Evolutionary conservation across 1,284 basidiomycete species (phyloP), one percentile per base, ranked within the genome.

Genomic region (Bondarzewia mesenterica): DNA sequence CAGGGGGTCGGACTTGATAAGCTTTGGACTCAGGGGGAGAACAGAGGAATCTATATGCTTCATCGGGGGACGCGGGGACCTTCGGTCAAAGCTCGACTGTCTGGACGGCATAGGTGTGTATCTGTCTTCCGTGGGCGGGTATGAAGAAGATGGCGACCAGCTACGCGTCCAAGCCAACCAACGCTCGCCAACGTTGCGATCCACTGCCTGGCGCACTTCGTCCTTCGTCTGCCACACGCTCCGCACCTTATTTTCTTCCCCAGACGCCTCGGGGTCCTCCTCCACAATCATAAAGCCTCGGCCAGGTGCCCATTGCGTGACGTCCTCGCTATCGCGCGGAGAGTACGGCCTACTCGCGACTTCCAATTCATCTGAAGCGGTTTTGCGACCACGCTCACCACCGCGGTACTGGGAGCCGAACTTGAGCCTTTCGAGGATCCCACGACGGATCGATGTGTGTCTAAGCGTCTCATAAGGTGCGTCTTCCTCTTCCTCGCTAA

Each of bases 271-370:
- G 2, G 59, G 47, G 29, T 65, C 62, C 40, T 68, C 66, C 37
- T 63, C 55, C 36, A 67, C 56, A 41, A 68, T 62, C 32, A 64
- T 54, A 54, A 68, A 69, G 3, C 67, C 67, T 26, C 52, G 50
- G 27, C 54, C 53, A 2, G 50, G 44, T 15, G 44, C 43, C 57
- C 57, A 58, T 10, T 47, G 47, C 15, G 49, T 52, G 22, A 36
- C 58, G 54, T 39, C 53, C 50, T 45, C 40, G 5, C 50, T 49
- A n/a, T 25, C 8, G 47, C 48, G 26, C 32, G 2, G 43, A 41
- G 7, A 38, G 48, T 18, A 47, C 32, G 22, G 51, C 18, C 20
- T 14, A 7, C 45, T 21, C 58, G 23, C 21, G 54, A 53, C 20
- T 58, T 3, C 29, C 3, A 10, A 10, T n/a, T 32, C 29, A 2